Evolutionary conservation across 1,139 yeast genomes (phyloP), one percentile per base, ranked within the genome.

Genomic region (Lodderomyces margitis): DNA sequence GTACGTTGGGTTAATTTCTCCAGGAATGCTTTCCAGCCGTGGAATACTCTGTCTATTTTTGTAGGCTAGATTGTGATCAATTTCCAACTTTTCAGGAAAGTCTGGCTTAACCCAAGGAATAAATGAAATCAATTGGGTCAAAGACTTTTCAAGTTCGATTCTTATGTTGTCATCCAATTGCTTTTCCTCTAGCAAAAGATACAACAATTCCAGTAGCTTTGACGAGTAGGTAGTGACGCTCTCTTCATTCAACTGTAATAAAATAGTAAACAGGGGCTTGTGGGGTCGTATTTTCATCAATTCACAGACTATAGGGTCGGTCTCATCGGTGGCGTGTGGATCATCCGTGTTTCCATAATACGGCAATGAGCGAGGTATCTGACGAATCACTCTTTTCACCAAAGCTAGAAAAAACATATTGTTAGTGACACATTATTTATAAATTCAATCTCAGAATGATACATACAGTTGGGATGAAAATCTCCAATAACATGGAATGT

Each of bases 201-300:
- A 57, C 21, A 67, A 53, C 15, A 66, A 46, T 43, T 66, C 69
- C 41, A 46, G 56, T 34, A 68, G 53, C 35, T 55, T 58, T 12
- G 55, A 54, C 6, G 70, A 63, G 45, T 64, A 64, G 10, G 48
- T 43, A 27, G 54, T 51, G 10, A 62, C 54, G 21, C 41, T 39
- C 19, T 46, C 46, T 17, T 44, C 21, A 12, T 40, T 23, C 8
- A 30, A 16, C 4, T 40, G 35, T 9, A 33, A 33, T 21, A 21
- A 21, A 12, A 46, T 44, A 2, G 44, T 34, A 2, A 41, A 27
- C 33, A 43, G 44, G 15, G 52, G 44, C 12, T 49, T 46, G 41
- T 64, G 71, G 8, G 70, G 69, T 23, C 53, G 56, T 20, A 69
- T 48, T 41, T 64, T 68, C 57, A 57, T 49, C 40, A 70, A 55